Percentiles rank a stretch among this genome's conserved stretches.
Evolutionary conservation across 176 grass and related monocot species (phyloP).

Genomic region (Carex parvula): DNA sequence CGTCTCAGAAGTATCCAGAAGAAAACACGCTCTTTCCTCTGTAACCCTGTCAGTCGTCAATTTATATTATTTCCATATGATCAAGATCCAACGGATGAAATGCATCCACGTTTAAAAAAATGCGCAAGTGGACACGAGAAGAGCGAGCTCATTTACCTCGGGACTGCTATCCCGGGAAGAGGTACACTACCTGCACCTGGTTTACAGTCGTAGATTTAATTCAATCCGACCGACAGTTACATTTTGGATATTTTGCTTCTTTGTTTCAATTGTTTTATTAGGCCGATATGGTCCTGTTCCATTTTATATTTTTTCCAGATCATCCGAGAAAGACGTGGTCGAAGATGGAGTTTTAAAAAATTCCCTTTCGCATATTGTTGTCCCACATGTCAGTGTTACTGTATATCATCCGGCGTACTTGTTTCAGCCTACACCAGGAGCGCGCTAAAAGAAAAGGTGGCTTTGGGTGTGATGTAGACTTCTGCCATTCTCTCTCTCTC

Average conservation of each 20-base stretch:
- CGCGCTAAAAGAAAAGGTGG: not conserved
- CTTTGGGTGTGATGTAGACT: not conserved
- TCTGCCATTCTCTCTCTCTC: not conserved
- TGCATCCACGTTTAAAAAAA: not conserved
- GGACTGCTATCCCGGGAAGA: not conserved
- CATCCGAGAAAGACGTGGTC: not conserved
- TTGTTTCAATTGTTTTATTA: not conserved
- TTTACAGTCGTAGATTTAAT: not conserved
- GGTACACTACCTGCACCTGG: not conserved
- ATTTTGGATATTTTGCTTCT: not conserved
- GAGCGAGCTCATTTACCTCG: not conserved
- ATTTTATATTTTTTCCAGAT: not conserved
- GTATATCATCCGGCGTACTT: not conserved
- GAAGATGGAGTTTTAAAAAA: not conserved
- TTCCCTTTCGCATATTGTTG: not conserved
- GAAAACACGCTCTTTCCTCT: not conserved
- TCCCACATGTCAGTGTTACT: not conserved
- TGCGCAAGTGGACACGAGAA: not conserved
- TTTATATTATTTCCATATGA: not conserved
- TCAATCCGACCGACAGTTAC: not conserved
- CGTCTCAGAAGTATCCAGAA: not conserved
- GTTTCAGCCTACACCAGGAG: not conserved
- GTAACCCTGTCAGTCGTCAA: no score
- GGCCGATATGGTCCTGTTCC: not conserved
- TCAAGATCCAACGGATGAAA: not conserved